Evolutionary conservation across 352 stramenopile species (phyloP).

Genomic region (Pythium monospermum): DNA sequence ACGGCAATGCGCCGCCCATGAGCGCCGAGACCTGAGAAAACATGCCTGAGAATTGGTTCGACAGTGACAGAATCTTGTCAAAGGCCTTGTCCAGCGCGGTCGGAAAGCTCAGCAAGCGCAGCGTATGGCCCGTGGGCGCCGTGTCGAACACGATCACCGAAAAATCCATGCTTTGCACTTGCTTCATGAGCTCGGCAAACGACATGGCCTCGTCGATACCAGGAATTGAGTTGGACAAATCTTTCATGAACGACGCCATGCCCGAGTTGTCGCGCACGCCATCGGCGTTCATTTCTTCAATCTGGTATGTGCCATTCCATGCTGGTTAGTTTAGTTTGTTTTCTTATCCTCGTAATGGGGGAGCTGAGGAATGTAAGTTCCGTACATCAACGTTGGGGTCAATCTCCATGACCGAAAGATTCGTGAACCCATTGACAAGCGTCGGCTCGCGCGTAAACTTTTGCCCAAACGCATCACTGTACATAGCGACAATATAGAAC

Average conservation of each 20-base stretch:
- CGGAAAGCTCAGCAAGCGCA: constrained; percentile 96
- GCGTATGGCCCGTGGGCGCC: constrained; percentile 96
- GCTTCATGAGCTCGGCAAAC: constrained; percentile 99
- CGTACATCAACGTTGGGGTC: constrained; percentile 87
- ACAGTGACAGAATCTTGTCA: constrained; percentile 97
- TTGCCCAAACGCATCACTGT: constrained; percentile 96
- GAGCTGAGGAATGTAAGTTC: no score
- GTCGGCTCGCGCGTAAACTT: constrained; percentile 98
- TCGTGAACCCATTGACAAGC: constrained; percentile 96
- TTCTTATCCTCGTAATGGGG: no score
- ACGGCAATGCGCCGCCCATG: constrained; percentile 65
- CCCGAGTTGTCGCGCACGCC: constrained; percentile 83
- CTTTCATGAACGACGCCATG: constrained; percentile 94
- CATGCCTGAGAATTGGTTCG: constrained; percentile 88
- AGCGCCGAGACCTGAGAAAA: constrained; percentile 82
- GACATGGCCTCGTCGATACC: constrained; percentile 99
- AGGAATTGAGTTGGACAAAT: constrained; percentile 97
- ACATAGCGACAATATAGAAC: not conserved
- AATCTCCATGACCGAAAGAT: constrained; percentile 99
- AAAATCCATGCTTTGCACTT: constrained; percentile 97
- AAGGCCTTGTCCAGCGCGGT: constrained; percentile 98
- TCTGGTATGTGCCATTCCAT: constrained; percentile 22
- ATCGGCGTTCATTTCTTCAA: constrained; percentile 80
- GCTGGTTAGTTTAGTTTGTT: no score
- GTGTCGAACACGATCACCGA: constrained; percentile 98